phyloP scores from a whole-genome alignment of 2,329 filamentous ascomycete genomes.

The Teratosphaeria pseudoeucalypti region DNA sequence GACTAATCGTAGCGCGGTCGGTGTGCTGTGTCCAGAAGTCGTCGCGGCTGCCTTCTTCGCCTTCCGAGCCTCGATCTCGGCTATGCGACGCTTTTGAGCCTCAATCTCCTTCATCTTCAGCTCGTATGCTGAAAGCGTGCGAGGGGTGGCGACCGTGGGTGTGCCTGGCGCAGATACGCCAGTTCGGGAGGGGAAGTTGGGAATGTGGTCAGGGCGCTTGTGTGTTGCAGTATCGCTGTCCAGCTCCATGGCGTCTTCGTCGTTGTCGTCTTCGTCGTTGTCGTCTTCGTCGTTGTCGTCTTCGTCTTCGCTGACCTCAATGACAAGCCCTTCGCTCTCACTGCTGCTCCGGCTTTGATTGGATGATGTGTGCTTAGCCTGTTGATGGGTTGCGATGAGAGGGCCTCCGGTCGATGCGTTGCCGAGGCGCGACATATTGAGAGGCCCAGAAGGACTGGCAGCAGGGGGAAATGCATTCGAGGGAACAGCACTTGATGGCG shows the following conservation, averaged over 20 bases:
- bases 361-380: constrained; percentile 32
- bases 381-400: neutral
- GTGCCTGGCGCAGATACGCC: neutral
- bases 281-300: constrained; percentile 16
- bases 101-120: constrained; percentile 2
- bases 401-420: neutral
- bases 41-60: neutral
- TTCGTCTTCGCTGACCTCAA: constrained; percentile 74
- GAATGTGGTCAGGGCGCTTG: neutral
- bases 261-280: constrained; percentile 42
- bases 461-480: neutral
- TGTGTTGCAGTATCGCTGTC: neutral
- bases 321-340: constrained; percentile 58
- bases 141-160: neutral
- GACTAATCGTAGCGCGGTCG: neutral
- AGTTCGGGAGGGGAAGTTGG: neutral
- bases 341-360: constrained; percentile 40
- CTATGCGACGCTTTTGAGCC: constrained; percentile 2
- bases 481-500: neutral
- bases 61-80: constrained; percentile 26
- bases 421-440: constrained; percentile 1
- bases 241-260: neutral
- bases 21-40: neutral
- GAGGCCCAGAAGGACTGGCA: neutral
- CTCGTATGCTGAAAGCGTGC: neutral